Evolutionary conservation across 768 basidiomycete species (phyloP), one percentile per base, ranked within the genome.

Genomic region (Guyanaporus albipodus): DNA sequence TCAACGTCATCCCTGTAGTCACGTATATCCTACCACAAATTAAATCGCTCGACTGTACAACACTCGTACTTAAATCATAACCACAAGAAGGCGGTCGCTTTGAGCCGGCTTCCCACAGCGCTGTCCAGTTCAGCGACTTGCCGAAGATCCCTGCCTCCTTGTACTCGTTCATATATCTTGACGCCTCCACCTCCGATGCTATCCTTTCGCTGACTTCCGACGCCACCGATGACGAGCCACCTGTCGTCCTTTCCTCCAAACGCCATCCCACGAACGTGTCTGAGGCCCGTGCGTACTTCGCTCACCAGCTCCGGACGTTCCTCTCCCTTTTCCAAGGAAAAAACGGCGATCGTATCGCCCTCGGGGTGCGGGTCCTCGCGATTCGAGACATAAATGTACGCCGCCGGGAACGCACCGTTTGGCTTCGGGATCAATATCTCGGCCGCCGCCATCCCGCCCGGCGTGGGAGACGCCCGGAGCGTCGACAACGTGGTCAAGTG

Each of bases 311-410:
- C 69, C 2, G 80, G 71, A 21, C 62, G 57, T 22, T 71, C 71
- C 15, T 72, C 64, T 9, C 64, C 62, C 6, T 72, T 68, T 8
- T 70, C 69, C 34, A 82, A 70, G 7, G 77, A 71, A 67, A 85
- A 89, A 26, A 90, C 76, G 6, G 86, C 74, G 51, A 91, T 78
- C 24, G 78, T 77, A 62, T 91, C 88, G 19, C 88, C 87, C 37
- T 75, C 79, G 0, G 79, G 70, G 18, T 78, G 74, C 5, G 82
- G 82, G 56, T 87, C 81, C 55, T 88, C 83, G 26, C 89, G 75
- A 64, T 90, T 91, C 4, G 87, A 84, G 10, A 79, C 67, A 58
- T 88, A 91, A 14, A 90, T 67, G 62, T 83, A 83, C 3, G 78
- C 72, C 1, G 66, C 70, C 0, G 80, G 71, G 67, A 74, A 84